Conservation (phyloP, 768 basidiomycete species). For the Termitomyces sp. region DNA sequence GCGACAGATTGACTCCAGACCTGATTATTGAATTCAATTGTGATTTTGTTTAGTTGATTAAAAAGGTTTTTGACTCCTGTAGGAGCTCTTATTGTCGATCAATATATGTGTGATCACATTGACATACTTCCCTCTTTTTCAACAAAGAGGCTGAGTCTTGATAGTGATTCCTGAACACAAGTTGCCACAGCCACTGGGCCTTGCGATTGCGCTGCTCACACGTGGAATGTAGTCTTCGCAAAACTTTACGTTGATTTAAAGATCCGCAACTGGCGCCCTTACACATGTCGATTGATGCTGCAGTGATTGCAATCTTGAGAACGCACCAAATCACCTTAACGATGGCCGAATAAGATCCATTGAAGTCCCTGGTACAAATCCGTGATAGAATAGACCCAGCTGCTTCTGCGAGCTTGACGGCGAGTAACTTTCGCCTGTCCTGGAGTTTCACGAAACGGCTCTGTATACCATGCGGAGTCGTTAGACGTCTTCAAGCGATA, state of each 20-base stretch:
- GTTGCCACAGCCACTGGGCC: too few species aligned
- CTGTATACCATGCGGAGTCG: background rate
- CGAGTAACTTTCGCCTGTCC: background rate
- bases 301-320: background rate
- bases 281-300: too few species aligned
- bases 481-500: slow-evolving; percentile 3
- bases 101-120: too few species aligned
- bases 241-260: background rate
- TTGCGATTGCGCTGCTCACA: too few species aligned
- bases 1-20: slow-evolving; percentile 2
- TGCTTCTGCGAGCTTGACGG: background rate
- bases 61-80: too few species aligned
- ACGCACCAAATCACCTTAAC: slow-evolving; percentile 18
- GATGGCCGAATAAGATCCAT: slow-evolving; percentile 47
- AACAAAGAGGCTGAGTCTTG: too few species aligned
- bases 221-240: background rate
- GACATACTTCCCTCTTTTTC: too few species aligned
- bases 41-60: too few species aligned
- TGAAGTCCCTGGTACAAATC: slow-evolving; percentile 37
- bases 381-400: slow-evolving; percentile 3
- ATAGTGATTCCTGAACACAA: too few species aligned
- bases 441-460: background rate
- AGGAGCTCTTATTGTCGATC: too few species aligned
- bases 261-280: background rate
- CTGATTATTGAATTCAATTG: too few species aligned